Evolutionary conservation across 208 protist species (phyloP).

Genomic region (Acanthamoeba castellanii): DNA sequence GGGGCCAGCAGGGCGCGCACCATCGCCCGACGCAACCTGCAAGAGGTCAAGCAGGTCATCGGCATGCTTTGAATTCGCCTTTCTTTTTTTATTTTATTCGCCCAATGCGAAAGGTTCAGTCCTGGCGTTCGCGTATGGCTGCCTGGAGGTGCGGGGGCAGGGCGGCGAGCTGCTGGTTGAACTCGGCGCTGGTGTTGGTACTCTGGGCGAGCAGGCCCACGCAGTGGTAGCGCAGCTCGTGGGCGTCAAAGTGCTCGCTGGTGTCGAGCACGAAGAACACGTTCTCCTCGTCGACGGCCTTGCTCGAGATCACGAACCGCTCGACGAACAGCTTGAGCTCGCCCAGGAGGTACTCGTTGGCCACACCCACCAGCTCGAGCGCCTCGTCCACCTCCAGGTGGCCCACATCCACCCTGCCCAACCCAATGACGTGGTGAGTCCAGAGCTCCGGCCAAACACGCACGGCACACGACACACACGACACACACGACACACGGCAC

Average conservation of each 20-base stretch:
- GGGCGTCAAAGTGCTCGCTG: constrained; percentile 4
- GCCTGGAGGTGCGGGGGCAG: not conserved
- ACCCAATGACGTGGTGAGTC: not conserved
- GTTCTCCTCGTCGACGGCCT: constrained; percentile 28
- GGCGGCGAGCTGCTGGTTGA: not conserved
- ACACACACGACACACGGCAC: no score
- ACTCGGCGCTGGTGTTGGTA: not conserved
- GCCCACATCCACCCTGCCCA: not conserved
- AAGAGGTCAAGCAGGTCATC: constrained; percentile 39
- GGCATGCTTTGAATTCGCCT: constrained; percentile 9
- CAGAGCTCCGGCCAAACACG: no score
- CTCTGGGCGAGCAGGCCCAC: not conserved
- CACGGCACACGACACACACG: no score
- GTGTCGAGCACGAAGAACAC: constrained; percentile 25
- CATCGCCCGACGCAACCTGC: constrained; percentile 51
- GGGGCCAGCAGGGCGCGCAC: constrained; percentile 38
- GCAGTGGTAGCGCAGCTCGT: constrained; percentile 22
- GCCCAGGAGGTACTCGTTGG: constrained; percentile 3
- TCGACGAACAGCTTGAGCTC: constrained; percentile 31
- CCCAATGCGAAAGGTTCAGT: no score
- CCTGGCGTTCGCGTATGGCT: not conserved
- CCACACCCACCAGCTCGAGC: constrained; percentile 38
- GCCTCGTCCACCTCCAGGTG: constrained; percentile 1
- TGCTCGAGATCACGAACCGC: not conserved
- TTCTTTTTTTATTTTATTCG: no score